Evolutionary conservation across 2,329 filamentous ascomycete species (phyloP).

Genomic region (Diaporthe nobilis): DNA sequence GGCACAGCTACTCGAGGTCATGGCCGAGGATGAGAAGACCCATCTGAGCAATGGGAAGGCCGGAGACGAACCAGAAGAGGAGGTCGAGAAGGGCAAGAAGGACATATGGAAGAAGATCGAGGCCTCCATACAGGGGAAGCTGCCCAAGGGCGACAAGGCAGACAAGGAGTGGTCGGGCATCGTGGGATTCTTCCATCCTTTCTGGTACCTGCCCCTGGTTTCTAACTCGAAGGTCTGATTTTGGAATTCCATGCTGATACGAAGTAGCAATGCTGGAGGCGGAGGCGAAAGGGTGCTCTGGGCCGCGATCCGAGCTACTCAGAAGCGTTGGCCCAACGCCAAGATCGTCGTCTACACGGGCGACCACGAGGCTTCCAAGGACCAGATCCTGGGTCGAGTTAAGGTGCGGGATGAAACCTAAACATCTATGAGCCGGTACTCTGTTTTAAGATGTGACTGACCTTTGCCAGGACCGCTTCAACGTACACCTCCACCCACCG

Average conservation of each 20-base stretch:
- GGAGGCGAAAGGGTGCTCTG: constrained; percentile 96
- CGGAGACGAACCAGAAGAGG: constrained; percentile 48
- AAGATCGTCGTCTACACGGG: constrained; percentile 96
- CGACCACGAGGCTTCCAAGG: constrained; percentile 89
- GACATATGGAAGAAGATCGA: constrained; percentile 81
- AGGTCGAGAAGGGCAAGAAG: constrained; percentile 56
- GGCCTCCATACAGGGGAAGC: constrained; percentile 54
- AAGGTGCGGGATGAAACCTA: constrained; percentile 65
- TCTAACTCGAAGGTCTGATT: no score
- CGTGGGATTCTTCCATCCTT: constrained; percentile 97
- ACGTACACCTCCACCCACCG: constrained; percentile 88
- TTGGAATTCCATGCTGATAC: constrained; percentile 38
- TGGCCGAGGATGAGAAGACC: constrained; percentile 58
- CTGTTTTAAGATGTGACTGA: neutral
- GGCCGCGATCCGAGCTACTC: constrained; percentile 93
- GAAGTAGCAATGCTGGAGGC: constrained; percentile 87
- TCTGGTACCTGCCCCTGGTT: constrained; percentile 76
- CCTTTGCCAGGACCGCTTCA: constrained; percentile 82
- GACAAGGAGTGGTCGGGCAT: constrained; percentile 83
- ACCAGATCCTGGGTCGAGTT: constrained; percentile 82
- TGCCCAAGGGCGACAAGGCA: constrained; percentile 56
- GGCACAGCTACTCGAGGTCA: constrained; percentile 68
- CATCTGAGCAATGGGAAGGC: constrained; percentile 51
- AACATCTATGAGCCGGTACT: neutral
- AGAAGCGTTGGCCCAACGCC: constrained; percentile 88